Evolutionary conservation across 2,329 filamentous ascomycete species (phyloP).

Genomic region (Scortechinia acanthostroma): DNA sequence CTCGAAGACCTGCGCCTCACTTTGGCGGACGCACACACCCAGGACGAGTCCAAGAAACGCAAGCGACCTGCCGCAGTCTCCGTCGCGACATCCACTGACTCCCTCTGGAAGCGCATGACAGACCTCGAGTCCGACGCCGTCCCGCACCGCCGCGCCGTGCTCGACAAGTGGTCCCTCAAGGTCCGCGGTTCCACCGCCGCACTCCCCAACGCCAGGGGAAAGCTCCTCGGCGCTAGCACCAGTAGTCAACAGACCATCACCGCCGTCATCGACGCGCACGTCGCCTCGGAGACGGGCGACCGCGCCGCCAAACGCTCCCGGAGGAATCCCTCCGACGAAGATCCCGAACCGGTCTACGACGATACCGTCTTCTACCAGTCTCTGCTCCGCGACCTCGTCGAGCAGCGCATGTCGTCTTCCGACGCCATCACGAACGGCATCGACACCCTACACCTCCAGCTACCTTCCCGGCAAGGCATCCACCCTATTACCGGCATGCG

Average conservation of each 20-base stretch:
- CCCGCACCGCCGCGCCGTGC: constrained; percentile 58
- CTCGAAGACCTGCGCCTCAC: constrained; percentile 66
- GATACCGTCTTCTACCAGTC: constrained; percentile 93
- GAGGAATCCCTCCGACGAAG: constrained; percentile 49
- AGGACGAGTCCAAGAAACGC: constrained; percentile 47
- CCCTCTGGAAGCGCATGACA: constrained; percentile 69
- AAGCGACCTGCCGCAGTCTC: constrained; percentile 38
- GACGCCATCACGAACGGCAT: background rate
- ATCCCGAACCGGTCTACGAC: constrained; percentile 70
- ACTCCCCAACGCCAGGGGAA: constrained; percentile 23
- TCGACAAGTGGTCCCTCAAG: constrained; percentile 88
- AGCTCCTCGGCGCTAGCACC: constrained; percentile 30
- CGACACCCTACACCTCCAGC: constrained; percentile 48
- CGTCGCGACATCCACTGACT: constrained; percentile 46
- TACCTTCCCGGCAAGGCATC: background rate
- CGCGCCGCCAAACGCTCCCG: constrained; percentile 64
- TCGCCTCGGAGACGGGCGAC: constrained; percentile 44
- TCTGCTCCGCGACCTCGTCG: constrained; percentile 84
- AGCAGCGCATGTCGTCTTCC: constrained; percentile 53
- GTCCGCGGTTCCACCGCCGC: constrained; percentile 31
- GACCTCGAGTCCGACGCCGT: constrained; percentile 51
- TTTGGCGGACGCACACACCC: constrained; percentile 26
- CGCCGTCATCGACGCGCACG: constrained; percentile 62
- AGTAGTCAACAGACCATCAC: constrained; percentile 52
- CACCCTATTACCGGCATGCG: constrained; percentile 10